Percentiles rank a stretch among this genome's conserved stretches.
Conservation (phyloP, 768 basidiomycete genomes). For the Asterophora lycoperdoides region DNA sequence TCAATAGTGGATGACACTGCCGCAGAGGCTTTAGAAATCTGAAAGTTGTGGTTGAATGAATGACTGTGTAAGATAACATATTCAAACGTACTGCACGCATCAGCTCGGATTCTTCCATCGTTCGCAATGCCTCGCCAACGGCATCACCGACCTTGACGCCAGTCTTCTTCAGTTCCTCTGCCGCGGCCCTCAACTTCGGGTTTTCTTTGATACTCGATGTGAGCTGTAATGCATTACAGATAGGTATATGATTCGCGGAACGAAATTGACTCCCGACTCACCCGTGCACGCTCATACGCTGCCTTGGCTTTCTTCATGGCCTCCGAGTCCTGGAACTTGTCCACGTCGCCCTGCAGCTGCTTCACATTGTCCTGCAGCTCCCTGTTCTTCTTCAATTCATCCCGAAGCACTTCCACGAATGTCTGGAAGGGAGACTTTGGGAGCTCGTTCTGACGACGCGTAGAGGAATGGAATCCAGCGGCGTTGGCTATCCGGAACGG, state of each 20-base stretch:
- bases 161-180: constrained; percentile 84
- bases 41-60: neutral
- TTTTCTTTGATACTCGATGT: constrained; percentile 96
- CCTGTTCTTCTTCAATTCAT: constrained; percentile 90
- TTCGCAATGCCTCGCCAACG: constrained; percentile 84
- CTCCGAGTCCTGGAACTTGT: constrained; percentile 95
- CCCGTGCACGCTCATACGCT: constrained; percentile 91
- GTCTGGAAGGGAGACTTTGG: constrained; percentile 94
- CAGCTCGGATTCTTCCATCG: constrained; percentile 93
- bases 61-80: neutral
- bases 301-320: constrained; percentile 90
- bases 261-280: constrained; percentile 35
- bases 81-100: constrained; percentile 66
- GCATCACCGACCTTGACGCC: constrained; percentile 94
- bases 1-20: constrained; percentile 84
- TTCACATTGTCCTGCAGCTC: constrained; percentile 96
- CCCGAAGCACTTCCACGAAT: constrained; percentile 90
- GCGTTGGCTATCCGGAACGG: constrained; percentile 38
- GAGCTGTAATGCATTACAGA: constrained; percentile 44
- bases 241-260: constrained; percentile 8
- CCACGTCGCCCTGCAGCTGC: constrained; percentile 95
- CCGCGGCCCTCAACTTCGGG: constrained; percentile 84
- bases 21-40: constrained; percentile 84
- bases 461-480: constrained; percentile 60
- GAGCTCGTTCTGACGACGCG: constrained; percentile 54